Evolutionary conservation across 2,329 filamentous ascomycete genomes (phyloP), one percentile per base, ranked within the genome.

Genomic region (Fusarium foetens): DNA sequence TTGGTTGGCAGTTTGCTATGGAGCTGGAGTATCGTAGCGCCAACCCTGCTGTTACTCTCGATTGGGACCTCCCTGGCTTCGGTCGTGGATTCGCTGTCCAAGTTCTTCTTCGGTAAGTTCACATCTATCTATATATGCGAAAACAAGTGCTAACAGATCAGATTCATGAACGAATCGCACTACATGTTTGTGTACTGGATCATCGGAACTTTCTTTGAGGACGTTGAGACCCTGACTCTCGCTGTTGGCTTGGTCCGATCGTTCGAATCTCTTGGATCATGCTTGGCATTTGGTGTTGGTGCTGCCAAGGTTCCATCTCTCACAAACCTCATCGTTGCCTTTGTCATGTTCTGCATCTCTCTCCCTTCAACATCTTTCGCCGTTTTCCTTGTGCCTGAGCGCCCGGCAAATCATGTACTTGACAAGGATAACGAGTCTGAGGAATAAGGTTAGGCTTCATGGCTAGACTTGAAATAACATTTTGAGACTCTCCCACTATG

Each of bases 151-250:
- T 68, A 42, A 68, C 7, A 23, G 2, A 11, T 0, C 2, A 81
- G 77, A 14, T 86, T 87, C 73, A 82, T 87, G 77, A 86, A 87
- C 63, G 86, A 88, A 69, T 84, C 83, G 1, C 83, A 87, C 46
- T 84, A 84, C 71, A 86, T 86, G 79, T 86, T 86, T 60, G 83
- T 86, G 1, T 87, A 87, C 76, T 87, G 85, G 84, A 75, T 86
- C 19, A 79, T 87, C 3, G 86, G 84, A 6, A 81, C 84, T 5
- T 87, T 86, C 76, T 85, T 86, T 65, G 81, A 86, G 63, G 85
- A 87, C 53, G 77, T 87, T 10, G 84, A 86, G 72, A 87, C 85
- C 0, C 71, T 87, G n/a, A 85, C 86, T 1, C 79, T 87, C 1
- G 83, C 81, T 4, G 84, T 86, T 4, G 84, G 84, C 2, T 76